Evolutionary conservation across 169 alveolate species (phyloP).

Genomic region (Plasmodium gonderi): DNA sequence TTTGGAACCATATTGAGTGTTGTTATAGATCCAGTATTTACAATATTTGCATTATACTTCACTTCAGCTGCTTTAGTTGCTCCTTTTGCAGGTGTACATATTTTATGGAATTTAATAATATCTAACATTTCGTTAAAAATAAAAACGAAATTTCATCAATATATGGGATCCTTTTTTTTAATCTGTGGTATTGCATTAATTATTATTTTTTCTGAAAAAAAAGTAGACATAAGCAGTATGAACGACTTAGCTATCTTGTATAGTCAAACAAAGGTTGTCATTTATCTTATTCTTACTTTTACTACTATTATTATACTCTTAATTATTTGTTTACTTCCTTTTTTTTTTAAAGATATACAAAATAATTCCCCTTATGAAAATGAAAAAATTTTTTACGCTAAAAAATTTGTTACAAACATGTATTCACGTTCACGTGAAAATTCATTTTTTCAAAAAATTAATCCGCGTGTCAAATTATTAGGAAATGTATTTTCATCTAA

Average conservation of each 20-base stretch:
- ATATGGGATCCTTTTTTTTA: slow-evolving; percentile 55
- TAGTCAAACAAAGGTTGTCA: slow-evolving; percentile 25
- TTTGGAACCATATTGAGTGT: slow-evolving; percentile 32
- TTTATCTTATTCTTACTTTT: slow-evolving; percentile 1
- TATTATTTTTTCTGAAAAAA: slow-evolving; percentile 52
- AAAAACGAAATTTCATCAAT: slow-evolving; percentile 48
- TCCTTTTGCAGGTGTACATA: slow-evolving; percentile 69
- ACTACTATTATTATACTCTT: slow-evolving; percentile 2
- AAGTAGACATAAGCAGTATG: slow-evolving; percentile 38
- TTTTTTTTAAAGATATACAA: slow-evolving; percentile 10
- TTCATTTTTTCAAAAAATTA: slow-evolving; percentile 19
- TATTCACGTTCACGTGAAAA: background rate
- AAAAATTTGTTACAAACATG: background rate
- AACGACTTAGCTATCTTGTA: slow-evolving; percentile 41
- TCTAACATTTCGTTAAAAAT: slow-evolving; percentile 52
- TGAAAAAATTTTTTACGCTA: slow-evolving; percentile 1
- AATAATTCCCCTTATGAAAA: background rate
- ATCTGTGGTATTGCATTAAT: slow-evolving; percentile 57
- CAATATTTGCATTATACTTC: slow-evolving; percentile 41
- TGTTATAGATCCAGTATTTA: slow-evolving; percentile 30
- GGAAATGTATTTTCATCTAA: background rate
- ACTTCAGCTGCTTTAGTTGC: slow-evolving; percentile 68
- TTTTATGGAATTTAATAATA: slow-evolving; percentile 57
- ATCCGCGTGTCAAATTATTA: background rate
- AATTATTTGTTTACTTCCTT: slow-evolving; percentile 32